Base-by-base conservation (phyloP, 2,329 filamentous ascomycete species). In the Macrophomina phaseolina region DNA sequence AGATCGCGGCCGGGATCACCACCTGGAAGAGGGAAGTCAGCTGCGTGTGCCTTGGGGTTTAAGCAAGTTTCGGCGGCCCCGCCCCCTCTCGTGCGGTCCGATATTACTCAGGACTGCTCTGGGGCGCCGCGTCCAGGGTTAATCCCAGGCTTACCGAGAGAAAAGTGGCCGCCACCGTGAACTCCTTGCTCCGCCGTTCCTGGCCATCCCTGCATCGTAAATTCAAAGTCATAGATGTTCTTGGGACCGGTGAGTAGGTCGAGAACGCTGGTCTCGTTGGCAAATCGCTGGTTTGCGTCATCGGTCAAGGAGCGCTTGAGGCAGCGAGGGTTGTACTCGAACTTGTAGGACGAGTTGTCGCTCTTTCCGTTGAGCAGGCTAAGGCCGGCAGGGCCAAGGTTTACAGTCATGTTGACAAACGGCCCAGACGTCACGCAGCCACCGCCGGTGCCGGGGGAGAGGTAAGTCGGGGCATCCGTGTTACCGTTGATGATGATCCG, bases 391-490 rank as follows among this genome's bases (percentile, higher is more conserved):
- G 86, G 86, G 0, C 85, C 85, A 0, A 83, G 76, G 66, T 81
- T 81, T 42, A 82, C 78, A 1, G 68, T 70, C 70, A 71, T 77
- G 71, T 86, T 78, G 69, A 78, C 81, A 75, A 87, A 86, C 0
- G 85, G 85, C 0, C 85, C 85, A 0, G 76, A 79, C 11, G 73
- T 78, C 3, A 89, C 78, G 71, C 85, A 88, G 1, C 86, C 86
- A 40, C 86, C 86, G 8, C 86, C 86, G 0, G 80, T 80, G n/a
- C 85, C 86, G 0, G 82, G 81, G 0, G 81, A 83, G 7, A 84
- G 73, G 42, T 71, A 75, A 65, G 81, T 73, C 1, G 62, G 16
- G 12, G 8, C 42, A n/a, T 46, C 55, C 14, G 38, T 48, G 16
- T 8, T 9, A 1, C 32, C 42, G 12, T 60, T 60, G 48, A 67